Base-by-base conservation (phyloP, 352 stramenopile species). In the Phytophthora niederhauseri region DNA sequence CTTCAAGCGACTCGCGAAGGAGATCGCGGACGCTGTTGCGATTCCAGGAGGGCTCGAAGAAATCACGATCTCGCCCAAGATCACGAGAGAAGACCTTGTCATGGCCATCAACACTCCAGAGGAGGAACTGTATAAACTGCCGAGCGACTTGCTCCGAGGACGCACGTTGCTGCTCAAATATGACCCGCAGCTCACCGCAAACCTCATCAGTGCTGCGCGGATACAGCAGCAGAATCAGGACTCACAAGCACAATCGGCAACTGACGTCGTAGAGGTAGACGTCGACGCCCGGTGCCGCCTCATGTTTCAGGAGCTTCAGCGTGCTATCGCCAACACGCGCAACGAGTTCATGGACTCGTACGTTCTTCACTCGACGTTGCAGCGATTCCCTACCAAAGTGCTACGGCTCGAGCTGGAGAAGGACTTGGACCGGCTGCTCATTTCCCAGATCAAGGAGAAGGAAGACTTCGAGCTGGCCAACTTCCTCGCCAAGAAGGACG, bases 311-410 rank as follows among this genome's bases (percentile, higher is more conserved):
- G 94, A 98, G 56, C 85, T 98, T 9, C 91, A 98, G 58, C 81
- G 92, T 14, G 94, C 91, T 19, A 89, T 95, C 24, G 80, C 79
- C 2, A 97, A 93, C 62, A 90, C 80, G 17, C 73, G 77, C 9
- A 95, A 95, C 60, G 82, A 93, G 52, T 96, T 87, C 48, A 98
- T 98, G 81, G 91, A 98, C 60, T 97, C 91, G 26, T 75, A 73
- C 19, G 84, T 97, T 15, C 75, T 98, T 1, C 94, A 98, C 68
- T 91, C 84, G 55, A 92, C 89, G 19, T 61, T 91, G 15, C 95
- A 98, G 78, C 85, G 89, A 6, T 98, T 98, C 62, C 87, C 91
- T 2, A 97, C 93, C 1, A 92, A 89, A 56, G 90, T 97, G 15
- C 70, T 98, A 5, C 76, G 91, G 0, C 61, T 92, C 6, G 94